Evolutionary conservation across 2,329 filamentous ascomycete species (phyloP).

Genomic region (Leptographium wingfieldii): DNA sequence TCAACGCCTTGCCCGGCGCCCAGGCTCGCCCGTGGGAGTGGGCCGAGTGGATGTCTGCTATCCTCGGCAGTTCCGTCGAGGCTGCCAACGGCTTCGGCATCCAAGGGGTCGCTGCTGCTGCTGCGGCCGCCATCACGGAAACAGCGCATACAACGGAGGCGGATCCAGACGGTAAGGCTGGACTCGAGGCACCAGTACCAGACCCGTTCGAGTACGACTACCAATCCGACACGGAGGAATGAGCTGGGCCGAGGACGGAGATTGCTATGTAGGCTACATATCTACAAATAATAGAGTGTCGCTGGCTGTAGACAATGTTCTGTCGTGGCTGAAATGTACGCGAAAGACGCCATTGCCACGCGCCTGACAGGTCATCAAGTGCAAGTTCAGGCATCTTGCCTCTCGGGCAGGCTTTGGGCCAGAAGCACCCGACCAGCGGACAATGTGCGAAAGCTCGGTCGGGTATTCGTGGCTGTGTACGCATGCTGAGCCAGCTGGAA

Average conservation of each 20-base stretch:
- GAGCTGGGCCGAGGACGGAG: background rate
- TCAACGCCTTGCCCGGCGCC: slow-evolving; percentile 54
- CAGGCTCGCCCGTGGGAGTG: slow-evolving; percentile 55
- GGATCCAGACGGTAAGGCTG: slow-evolving; percentile 14
- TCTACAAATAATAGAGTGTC: background rate
- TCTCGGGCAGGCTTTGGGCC: too few relatives aligned
- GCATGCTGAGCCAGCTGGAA: background rate
- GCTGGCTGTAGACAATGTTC: background rate
- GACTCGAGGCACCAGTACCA: slow-evolving; percentile 15
- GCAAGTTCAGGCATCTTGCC: too few relatives aligned
- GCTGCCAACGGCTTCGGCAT: background rate
- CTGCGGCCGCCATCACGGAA: background rate
- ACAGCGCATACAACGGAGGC: background rate
- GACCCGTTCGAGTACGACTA: slow-evolving; percentile 21
- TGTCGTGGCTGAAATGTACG: background rate
- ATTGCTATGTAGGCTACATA: background rate
- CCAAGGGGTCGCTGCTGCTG: background rate
- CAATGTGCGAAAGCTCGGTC: background rate
- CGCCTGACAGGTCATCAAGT: too few relatives aligned
- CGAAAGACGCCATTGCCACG: too few relatives aligned
- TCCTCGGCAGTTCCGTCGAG: slow-evolving; percentile 13
- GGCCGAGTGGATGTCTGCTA: slow-evolving; percentile 49
- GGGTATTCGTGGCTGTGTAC: background rate
- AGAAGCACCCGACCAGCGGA: too few relatives aligned
- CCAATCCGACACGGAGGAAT: slow-evolving; percentile 15